Base-by-base conservation (phyloP, 148 eudicot genomes). In the Dianthus caryophyllus region DNA sequence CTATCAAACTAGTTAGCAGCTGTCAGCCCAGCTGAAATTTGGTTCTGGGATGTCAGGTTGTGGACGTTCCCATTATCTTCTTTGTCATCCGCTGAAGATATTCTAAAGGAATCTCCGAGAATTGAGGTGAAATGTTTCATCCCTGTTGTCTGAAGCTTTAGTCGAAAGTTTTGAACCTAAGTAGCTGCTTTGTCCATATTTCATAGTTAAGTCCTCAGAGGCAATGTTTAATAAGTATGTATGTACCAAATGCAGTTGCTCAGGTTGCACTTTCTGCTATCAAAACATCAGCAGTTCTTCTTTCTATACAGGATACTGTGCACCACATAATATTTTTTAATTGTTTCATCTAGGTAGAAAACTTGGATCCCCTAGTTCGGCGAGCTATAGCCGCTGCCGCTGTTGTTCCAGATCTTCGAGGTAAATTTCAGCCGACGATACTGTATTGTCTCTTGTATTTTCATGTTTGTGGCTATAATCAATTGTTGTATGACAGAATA, bases 31-130 rank as follows among this genome's bases (percentile, higher is more conserved):
- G 55, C 21, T 68, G 64, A 51, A 22, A 72, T 30, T 24, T 55
- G 65, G 41, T 55, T 12, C 70, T 61, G 66, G 36, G 29, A 49
- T 74, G 67, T 75, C 90, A 93, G 98, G 81, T 73, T 93, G 72
- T 94, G 99, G 99, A 75, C 77, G 72, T 87, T 94, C 65, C 99
- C 99, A 20, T 16, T 74, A 57, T 83, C 96, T 59, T 89, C 89
- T 56, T 68, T 94, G 74, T 70, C 82, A 56, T 65, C 74, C 44
- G 97, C 88, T 72, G 99, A 94, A 82, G 81, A 85, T 65, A 72
- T 81, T 69, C 81, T 94, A 10, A 68, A 69, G 73, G 87, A 83
- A 69, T 57, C 81, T 55, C 71, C 75, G 62, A 83, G 77, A 60
- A 68, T 94, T 52, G 96, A 90, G 98, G 98, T 93, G 66, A 76